Percentiles rank a stretch among this genome's conserved stretches.
Conservation (phyloP, 2,329 filamentous ascomycete genomes). For the Pyrenophora tritici-repentis region DNA sequence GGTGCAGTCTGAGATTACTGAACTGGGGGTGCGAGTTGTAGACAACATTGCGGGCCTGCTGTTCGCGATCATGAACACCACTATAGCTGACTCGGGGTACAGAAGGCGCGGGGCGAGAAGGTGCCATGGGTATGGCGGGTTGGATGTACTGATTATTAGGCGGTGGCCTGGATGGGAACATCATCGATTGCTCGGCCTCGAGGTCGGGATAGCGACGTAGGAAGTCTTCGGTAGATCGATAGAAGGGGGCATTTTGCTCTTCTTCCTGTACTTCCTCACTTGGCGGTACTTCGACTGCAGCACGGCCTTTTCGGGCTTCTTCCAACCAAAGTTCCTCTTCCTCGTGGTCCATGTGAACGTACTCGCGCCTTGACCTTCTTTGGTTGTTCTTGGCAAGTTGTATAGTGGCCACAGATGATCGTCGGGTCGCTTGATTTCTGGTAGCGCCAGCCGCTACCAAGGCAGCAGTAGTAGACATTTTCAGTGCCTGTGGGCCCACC, state of each 20-base stretch:
- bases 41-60: slow-evolving; percentile 43
- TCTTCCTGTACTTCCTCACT: slow-evolving; percentile 41
- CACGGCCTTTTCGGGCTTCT: slow-evolving; percentile 70
- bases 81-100: slow-evolving; percentile 73
- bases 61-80: slow-evolving; percentile 69
- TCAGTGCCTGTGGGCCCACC: slow-evolving; percentile 71
- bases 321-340: slow-evolving; percentile 84
- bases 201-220: slow-evolving; percentile 78
- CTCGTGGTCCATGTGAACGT: slow-evolving; percentile 75
- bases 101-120: slow-evolving; percentile 63
- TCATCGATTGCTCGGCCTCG: slow-evolving; percentile 62
- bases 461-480: slow-evolving; percentile 60
- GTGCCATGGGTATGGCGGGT: slow-evolving; percentile 61
- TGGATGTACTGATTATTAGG: slow-evolving; percentile 56
- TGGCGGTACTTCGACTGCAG: slow-evolving; percentile 47
- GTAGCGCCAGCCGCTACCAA: slow-evolving; percentile 53
- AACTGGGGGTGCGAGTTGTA: slow-evolving; percentile 54
- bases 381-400: slow-evolving; percentile 59
- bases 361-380: slow-evolving; percentile 62
- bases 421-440: slow-evolving; percentile 56
- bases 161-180: slow-evolving; percentile 48
- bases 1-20: slow-evolving; percentile 57
- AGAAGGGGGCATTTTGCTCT: slow-evolving; percentile 47
- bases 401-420: slow-evolving; percentile 56
- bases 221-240: slow-evolving; percentile 81